phyloP scores from a whole-genome alignment of 306 rosid genomes.

The Vigna trinervia region DNA sequence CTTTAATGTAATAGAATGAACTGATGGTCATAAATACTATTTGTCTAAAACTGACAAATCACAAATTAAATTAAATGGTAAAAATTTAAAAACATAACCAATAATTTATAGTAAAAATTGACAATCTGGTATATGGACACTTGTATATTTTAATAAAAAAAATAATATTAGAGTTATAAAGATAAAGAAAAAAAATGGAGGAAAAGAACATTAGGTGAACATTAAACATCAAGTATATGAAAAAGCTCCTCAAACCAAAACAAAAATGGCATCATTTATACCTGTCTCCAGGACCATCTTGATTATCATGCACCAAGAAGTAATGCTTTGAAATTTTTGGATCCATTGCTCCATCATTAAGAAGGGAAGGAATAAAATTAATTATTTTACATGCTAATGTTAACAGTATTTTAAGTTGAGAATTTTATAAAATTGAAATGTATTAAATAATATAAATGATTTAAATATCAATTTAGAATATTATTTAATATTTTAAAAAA shows the following conservation, averaged over 20 bases:
- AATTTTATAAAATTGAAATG: no score
- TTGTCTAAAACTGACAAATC: conserved; percentile 21
- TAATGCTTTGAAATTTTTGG: conserved; percentile 91
- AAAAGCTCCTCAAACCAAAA: conserved; percentile 33
- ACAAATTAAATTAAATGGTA: conserved; percentile 6
- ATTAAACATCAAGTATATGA: not conserved
- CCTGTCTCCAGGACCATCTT: conserved; percentile 81
- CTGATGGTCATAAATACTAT: not conserved
- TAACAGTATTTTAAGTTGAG: no score
- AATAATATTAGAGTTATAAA: not conserved
- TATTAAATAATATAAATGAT: no score
- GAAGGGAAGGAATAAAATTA: conserved; percentile 58
- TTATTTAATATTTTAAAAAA: no score
- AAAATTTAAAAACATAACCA: conserved; percentile 31
- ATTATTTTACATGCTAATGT: no score
- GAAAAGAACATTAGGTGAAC: not conserved
- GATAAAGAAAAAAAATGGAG: not conserved
- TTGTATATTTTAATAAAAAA: no score
- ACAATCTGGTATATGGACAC: no score
- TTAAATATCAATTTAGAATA: no score
- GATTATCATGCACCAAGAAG: conserved; percentile 91
- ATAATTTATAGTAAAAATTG: not conserved
- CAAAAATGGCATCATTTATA: conserved; percentile 47
- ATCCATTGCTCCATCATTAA: conserved; percentile 90
- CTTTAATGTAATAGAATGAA: conserved; percentile 12